These are phyloP conservation scores for Medicago arabica DNA, from an alignment of 306 rosid species.

Conservation along the genomic window DNA sequence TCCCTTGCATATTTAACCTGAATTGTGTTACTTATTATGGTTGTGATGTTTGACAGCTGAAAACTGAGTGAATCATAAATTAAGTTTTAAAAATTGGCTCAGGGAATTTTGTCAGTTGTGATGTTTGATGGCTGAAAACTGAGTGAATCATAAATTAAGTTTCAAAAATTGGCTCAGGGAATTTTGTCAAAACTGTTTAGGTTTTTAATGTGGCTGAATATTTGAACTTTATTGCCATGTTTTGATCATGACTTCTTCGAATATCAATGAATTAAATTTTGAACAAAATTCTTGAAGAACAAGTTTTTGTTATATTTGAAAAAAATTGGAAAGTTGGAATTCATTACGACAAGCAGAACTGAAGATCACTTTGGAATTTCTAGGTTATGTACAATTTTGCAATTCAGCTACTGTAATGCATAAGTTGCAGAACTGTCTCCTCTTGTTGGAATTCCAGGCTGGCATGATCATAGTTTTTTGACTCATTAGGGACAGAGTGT, in stretches of 20 bases:
- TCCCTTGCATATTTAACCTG: constrained; percentile 20
- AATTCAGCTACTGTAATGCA: constrained; percentile 5
- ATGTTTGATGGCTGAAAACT: constrained; percentile 32
- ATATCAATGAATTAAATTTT: constrained; percentile 13
- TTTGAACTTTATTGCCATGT: constrained; percentile 12
- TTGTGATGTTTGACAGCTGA: constrained; percentile 34
- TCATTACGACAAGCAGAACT: neutral
- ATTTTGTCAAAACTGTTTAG: constrained; percentile 7
- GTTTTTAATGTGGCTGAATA: constrained; percentile 6
- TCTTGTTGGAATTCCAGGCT: constrained; percentile 22
- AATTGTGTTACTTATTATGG: constrained; percentile 32
- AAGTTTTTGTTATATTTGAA: constrained; percentile 20
- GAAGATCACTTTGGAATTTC: constrained; percentile 7
- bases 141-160: constrained; percentile 26
- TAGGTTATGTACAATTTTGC: constrained; percentile 11
- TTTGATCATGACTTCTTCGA: constrained; percentile 2
- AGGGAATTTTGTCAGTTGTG: constrained; percentile 18
- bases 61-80: constrained; percentile 12
- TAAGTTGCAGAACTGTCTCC: constrained; percentile 15
- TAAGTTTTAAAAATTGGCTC: neutral
- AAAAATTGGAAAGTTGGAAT: neutral
- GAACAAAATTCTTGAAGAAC: constrained; percentile 20
- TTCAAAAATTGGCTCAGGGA: neutral
- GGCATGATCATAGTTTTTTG: constrained; percentile 12
- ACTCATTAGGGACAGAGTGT: neutral